phyloP scores from a whole-genome alignment of 257 asterid genomes.

The Solanum lignicaule region DNA sequence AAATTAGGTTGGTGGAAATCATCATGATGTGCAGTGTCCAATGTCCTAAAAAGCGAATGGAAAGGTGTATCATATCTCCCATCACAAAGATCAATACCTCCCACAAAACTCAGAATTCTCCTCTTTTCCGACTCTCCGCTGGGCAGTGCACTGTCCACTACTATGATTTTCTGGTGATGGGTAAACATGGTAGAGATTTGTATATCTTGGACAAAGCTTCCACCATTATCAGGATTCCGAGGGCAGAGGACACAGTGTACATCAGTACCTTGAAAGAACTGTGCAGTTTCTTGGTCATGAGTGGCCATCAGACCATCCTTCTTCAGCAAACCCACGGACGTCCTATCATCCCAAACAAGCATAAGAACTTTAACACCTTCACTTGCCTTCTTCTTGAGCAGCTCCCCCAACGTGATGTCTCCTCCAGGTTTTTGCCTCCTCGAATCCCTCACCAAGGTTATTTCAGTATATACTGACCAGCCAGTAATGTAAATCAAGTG shows the following conservation, averaged over 20 bases:
- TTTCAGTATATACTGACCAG: slow-evolving; percentile 85
- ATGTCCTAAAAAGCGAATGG: slow-evolving; percentile 72
- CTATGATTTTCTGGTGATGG: slow-evolving; percentile 79
- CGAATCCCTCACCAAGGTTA: slow-evolving; percentile 60
- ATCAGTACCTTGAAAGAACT: slow-evolving; percentile 47
- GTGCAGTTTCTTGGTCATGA: slow-evolving; percentile 68
- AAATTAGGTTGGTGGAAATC: slow-evolving; percentile 84
- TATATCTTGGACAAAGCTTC: slow-evolving; percentile 57
- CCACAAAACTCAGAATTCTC: slow-evolving; percentile 76
- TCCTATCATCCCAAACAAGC: slow-evolving; percentile 88
- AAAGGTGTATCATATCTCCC: slow-evolving; percentile 83
- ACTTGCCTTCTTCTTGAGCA: slow-evolving; percentile 63
- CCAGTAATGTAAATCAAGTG: slow-evolving; percentile 85
- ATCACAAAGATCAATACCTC: slow-evolving; percentile 80
- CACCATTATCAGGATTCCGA: slow-evolving; percentile 76
- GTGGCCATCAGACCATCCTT: slow-evolving; percentile 88
- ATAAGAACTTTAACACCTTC: slow-evolving; percentile 73
- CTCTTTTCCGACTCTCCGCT: slow-evolving; percentile 27
- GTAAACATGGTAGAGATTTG: slow-evolving; percentile 82
- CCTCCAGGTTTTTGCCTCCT: slow-evolving; percentile 78
- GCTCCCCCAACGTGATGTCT: slow-evolving; percentile 55
- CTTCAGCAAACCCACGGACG: slow-evolving; percentile 60
- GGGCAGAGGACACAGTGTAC: slow-evolving; percentile 76
- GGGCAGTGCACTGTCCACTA: slow-evolving; percentile 59
- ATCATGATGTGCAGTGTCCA: slow-evolving; percentile 75